Base-by-base conservation (phyloP, 2,329 filamentous ascomycete genomes). In the Hymenoscyphus linearis region DNA sequence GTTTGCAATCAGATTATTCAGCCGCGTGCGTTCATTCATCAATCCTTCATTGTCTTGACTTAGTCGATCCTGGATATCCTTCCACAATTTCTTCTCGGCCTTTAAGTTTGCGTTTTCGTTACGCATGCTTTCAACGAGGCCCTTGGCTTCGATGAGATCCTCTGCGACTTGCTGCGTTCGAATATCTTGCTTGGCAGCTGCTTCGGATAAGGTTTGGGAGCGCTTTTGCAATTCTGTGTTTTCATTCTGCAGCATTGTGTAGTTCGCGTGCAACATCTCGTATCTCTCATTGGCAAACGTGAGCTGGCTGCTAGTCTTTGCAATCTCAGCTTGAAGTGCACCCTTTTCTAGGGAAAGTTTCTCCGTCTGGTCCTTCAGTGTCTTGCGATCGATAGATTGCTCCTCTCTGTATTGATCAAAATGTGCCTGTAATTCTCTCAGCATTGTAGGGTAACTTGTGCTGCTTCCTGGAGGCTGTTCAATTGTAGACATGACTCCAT, bases 21-120 rank as follows among this genome's bases (percentile, higher is more conserved):
- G 82, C 34, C 93, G 85, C 53, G 87, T 85, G 66, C 92, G 90
- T 73, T 99, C 95, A 63, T 96, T 90, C 50, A 89, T 82, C 13
- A 98, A 79, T 22, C 79, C 85, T 71, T 96, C 91, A 66, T 95
- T 96, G 71, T 98, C 93, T 69, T 95, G 91, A 64, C 85, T 89
- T 52, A 98, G 80, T 58, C 96, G 87, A 65, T 90, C 88, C 73
- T 98, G 93, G 36, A 97, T 96, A 60, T 89, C 91, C 77, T 95
- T 96, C 89, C 90, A 96, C 10, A 99, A 81, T 40, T 91, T 89
- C 77, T 96, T 96, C 75, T 98, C 93, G 0, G 93, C 93, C 74
- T 96, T 96, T 36, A 97, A 83, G 71, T 98, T 97, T 16, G 92
- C 88, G 59, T 88, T 91, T 73, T 99, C 95, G 66, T 91, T 92